Evolutionary conservation across 352 stramenopile genomes (phyloP), one percentile per base, ranked within the genome.

Genomic region (Globisporangium acanthophoron): DNA sequence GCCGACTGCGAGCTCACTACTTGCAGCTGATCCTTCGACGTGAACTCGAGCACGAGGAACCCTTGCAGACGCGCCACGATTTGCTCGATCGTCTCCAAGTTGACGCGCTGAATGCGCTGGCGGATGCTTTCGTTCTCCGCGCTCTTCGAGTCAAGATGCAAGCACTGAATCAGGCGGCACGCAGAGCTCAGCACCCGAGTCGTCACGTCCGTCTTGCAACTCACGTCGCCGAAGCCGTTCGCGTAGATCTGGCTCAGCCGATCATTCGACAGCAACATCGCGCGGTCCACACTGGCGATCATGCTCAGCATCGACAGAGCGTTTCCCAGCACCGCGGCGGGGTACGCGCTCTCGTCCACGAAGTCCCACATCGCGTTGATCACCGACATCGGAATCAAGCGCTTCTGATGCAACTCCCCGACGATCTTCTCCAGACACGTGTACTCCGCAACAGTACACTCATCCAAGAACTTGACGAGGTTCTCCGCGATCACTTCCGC

Each of bases 21-120:
- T 12, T 79, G 63, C 46, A 81, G 74, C 44, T 82, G 74, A 4
- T 71, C 66, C 43, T 95, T 84, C 21, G 76, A 58, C 5, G 90
- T 87, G 65, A 92, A 96, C 59, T 97, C 85, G 21, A 96, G 77
- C 50, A 87, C 79, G 56, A 95, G 73, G 45, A 98, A 88, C 6
- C 77, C 74, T 59, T 94, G 85, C 16, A 98, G 71, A 9, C 88
- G 78, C 65, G 93, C 79, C 2, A 96, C 91, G 29, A 98, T 94
- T 21, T 89, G 74, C 58, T 97, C 87, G 18, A 96, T 80, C 31
- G 90, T 79, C 20, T 97, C 78, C 35, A 92, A 79, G 45, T 93
- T 97, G 6, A 89, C 84, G 44, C 74, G 74, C 40, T 87, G 70
- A 24, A 88, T 74, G 21, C 74, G 71, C 50, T 78, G 66, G 20